A percentile compares a stretch with the other conserved stretches of the same genome.
phyloP scores from a whole-genome alignment of 2,329 filamentous ascomycete genomes.

The Penicillium sp. region DNA sequence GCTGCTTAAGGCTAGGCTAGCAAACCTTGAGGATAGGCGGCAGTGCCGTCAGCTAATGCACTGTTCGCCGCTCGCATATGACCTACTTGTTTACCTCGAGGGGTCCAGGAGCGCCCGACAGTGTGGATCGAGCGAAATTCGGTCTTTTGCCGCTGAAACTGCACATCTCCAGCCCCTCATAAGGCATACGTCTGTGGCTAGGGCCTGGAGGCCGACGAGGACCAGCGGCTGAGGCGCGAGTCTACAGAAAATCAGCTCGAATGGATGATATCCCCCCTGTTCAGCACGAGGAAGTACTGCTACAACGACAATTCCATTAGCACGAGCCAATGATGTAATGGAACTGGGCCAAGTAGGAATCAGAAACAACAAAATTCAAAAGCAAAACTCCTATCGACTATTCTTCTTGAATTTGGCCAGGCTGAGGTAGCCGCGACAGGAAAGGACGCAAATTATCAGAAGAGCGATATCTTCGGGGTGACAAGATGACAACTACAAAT shows the following conservation, averaged over 20 bases:
- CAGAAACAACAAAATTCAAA: slow-evolving; percentile 1
- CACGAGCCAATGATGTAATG: slow-evolving; percentile 4
- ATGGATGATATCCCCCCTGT: background rate
- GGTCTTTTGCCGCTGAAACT: slow-evolving; percentile 13
- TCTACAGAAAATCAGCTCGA: slow-evolving; percentile 13
- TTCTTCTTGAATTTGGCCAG: background rate
- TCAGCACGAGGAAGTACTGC: background rate
- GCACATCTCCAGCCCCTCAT: slow-evolving; percentile 12
- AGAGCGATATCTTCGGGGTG: background rate
- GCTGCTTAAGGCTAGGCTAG: slow-evolving; percentile 24
- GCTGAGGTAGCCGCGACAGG: background rate
- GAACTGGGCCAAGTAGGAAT: background rate
- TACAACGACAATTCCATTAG: background rate
- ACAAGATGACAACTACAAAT: background rate
- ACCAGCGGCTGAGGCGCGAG: slow-evolving; percentile 19
- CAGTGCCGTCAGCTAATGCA: slow-evolving; percentile 26
- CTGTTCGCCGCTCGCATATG: slow-evolving; percentile 22
- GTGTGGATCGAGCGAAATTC: slow-evolving; percentile 25
- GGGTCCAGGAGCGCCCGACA: slow-evolving; percentile 28
- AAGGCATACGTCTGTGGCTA: slow-evolving; percentile 9
- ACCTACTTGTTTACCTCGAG: slow-evolving; percentile 19
- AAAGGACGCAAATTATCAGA: background rate
- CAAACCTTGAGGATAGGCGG: slow-evolving; percentile 23
- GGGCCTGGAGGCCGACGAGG: slow-evolving; percentile 1
- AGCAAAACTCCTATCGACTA: background rate